Conservation (phyloP, 768 basidiomycete genomes). For the Sistotremastrum suecicum region DNA sequence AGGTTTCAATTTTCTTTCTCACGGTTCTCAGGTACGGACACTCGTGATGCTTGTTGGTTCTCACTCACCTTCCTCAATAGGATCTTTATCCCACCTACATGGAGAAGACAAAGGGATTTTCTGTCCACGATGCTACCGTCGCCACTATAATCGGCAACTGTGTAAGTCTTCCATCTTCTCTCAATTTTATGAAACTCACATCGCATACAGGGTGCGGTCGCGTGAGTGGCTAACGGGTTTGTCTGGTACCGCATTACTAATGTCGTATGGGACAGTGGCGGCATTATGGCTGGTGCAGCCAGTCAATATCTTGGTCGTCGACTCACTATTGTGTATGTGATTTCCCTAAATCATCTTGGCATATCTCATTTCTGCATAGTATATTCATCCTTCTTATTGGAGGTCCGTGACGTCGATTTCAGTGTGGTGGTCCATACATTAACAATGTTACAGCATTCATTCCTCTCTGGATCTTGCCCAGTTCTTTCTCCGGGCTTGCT, state of each 20-base stretch:
- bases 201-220: constrained; percentile 25
- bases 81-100: constrained; percentile 78
- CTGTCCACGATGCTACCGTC: constrained; percentile 40
- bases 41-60: constrained; percentile 4
- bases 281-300: constrained; percentile 52
- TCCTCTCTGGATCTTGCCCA: constrained; percentile 76
- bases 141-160: constrained; percentile 77
- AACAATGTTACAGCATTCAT: constrained; percentile 29
- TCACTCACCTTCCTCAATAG: constrained; percentile 18
- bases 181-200: neutral
- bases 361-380: constrained; percentile 18
- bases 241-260: neutral
- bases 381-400: constrained; percentile 42
- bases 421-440: neutral
- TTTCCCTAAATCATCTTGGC: neutral
- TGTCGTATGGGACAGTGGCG: constrained; percentile 31
- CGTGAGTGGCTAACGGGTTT: constrained; percentile 19
- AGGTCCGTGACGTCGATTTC: constrained; percentile 12
- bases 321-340: constrained; percentile 49
- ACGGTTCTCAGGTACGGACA: constrained; percentile 35
- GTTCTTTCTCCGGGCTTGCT: constrained; percentile 47
- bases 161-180: constrained; percentile 20
- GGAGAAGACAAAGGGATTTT: constrained; percentile 45
- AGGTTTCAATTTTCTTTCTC: constrained; percentile 67
- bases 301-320: constrained; percentile 73